Base-by-base conservation (phyloP, 176 grass and related monocot genomes). In the Coix lacrymajobi region DNA sequence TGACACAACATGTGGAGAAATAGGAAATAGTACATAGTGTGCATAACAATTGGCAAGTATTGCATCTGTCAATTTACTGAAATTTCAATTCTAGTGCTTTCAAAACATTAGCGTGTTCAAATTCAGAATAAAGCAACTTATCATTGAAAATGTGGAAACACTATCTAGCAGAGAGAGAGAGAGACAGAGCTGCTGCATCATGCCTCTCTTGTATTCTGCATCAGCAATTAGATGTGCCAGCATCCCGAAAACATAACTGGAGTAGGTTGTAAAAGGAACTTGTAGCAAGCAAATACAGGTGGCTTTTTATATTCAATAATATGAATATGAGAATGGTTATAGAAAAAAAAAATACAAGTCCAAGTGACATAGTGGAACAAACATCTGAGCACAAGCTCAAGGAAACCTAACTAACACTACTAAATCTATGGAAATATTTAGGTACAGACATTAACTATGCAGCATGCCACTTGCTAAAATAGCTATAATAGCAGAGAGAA, bases 321-420 rank as follows among this genome's bases (percentile, higher is more conserved):
- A 49, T 43, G 33, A 33, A 62, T 22, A 66, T 60, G 62, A 68
- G 54, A 26, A 80, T 28, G 6, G 14, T 58, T 46, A 11, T 40
- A 51, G 10, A n/a, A 73, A 56, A 49, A 69, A 25, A 22, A 69
- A 49, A 24, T 25, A 11, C 29, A 69, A 9, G 78, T 45, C 15
- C 28, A 73, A 13, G 79, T 82, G 26, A 76, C n/a, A 68, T 76
- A 41, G 45, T 22, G 22, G 57, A 25, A 76, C 43, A 68, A 73
- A 66, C 58, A 84, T 57, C n/a, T 40, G 20, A 51, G 17, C 20
- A 65, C 26, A 78, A 72, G 71, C 44, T 64, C 12, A 78, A 72
- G 43, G 17, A 83, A 57, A 81, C 19, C 25, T 26, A 54, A 52
- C 19, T 52, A 26, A 43, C 40, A 30, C 16, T 49, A 38, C 13